phyloP scores from a whole-genome alignment of 2,329 filamentous ascomycete genomes.

The Aspergillus neotritici region DNA sequence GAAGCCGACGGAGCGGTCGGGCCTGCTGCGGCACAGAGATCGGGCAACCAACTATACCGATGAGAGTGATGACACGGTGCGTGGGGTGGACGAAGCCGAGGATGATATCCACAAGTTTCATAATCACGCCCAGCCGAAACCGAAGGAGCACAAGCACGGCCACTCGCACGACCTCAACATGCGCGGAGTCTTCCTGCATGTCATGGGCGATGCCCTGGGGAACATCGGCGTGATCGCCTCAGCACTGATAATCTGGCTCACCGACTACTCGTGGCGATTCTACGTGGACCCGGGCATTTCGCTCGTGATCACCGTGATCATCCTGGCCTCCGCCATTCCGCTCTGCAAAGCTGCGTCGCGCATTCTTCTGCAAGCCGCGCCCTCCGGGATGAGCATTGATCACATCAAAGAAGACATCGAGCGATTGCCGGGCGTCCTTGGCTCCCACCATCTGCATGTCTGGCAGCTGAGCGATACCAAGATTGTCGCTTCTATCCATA shows the following conservation, averaged over 20 bases:
- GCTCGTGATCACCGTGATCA: conserved; percentile 80
- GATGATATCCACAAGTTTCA: conserved; percentile 60
- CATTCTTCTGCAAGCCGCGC: conserved; percentile 90
- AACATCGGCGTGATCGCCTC: conserved; percentile 51
- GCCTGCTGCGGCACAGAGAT: conserved; percentile 40
- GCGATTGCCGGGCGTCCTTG: conserved; percentile 73
- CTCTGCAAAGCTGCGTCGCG: conserved; percentile 54
- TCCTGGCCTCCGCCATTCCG: conserved; percentile 49
- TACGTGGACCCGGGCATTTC: conserved; percentile 92
- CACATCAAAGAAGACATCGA: conserved; percentile 92
- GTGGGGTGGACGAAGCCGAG: conserved; percentile 9
- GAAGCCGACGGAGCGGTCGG: conserved; percentile 42
- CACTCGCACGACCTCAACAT: conserved; percentile 73
- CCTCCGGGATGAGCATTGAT: conserved; percentile 77
- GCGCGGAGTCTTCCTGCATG: conserved; percentile 65
- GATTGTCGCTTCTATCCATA: conserved; percentile 85
- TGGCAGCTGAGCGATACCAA: conserved; percentile 97
- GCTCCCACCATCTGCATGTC: conserved; percentile 92
- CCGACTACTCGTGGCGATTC: conserved; percentile 70
- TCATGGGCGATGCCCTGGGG: conserved; percentile 46
- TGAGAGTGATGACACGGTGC: conserved; percentile 16
- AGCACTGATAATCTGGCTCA: conserved; percentile 86
- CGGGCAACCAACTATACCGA: conserved; percentile 31
- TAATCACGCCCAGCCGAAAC: conserved; percentile 69
- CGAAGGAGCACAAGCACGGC: conserved; percentile 52